Evolutionary conservation across 2,329 filamentous ascomycete genomes (phyloP).

Genomic region (Coniosporium uncinatum): DNA sequence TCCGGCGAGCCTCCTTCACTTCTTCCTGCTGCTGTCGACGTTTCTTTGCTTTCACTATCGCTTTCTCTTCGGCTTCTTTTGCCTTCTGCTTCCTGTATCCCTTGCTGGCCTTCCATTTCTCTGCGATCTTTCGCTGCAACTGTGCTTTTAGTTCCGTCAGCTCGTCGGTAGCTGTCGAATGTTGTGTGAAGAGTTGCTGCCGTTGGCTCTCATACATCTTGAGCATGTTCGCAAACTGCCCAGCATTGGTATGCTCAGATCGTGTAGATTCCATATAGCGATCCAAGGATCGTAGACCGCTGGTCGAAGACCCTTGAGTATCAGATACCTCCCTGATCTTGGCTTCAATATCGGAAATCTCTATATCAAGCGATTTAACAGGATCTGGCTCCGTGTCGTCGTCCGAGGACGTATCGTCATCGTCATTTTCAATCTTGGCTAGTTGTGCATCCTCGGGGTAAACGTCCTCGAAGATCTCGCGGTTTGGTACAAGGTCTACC

Average conservation of each 20-base stretch:
- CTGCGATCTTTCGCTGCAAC: slow-evolving; percentile 15
- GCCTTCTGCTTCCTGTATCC: slow-evolving; percentile 17
- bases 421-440: slow-evolving; percentile 22
- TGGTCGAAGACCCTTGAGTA: slow-evolving; percentile 12
- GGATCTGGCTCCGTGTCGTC: slow-evolving; percentile 41
- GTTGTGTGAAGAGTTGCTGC: slow-evolving; percentile 13
- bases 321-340: slow-evolving; percentile 18
- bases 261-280: slow-evolving; percentile 22
- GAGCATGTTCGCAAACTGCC: slow-evolving; percentile 25
- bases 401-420: slow-evolving; percentile 27
- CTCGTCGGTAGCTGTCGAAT: slow-evolving; percentile 14
- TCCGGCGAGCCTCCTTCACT: slow-evolving; percentile 6
- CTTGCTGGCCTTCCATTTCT: slow-evolving; percentile 16
- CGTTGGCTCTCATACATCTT: slow-evolving; percentile 23
- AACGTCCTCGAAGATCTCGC: slow-evolving; percentile 46
- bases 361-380: slow-evolving; percentile 27
- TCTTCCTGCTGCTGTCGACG: slow-evolving; percentile 7
- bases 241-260: slow-evolving; percentile 18
- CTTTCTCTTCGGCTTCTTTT: slow-evolving; percentile 15
- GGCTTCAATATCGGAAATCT: slow-evolving; percentile 5
- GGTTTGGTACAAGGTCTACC: slow-evolving; percentile 51
- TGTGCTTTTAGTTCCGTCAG: slow-evolving; percentile 18
- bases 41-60: slow-evolving; percentile 14
- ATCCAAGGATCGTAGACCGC: slow-evolving; percentile 22
- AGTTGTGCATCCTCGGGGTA: slow-evolving; percentile 40